These are phyloP conservation scores for Astragalus glycyphyllos DNA, from an alignment of 306 rosid genomes.

Conservation along the genomic window DNA sequence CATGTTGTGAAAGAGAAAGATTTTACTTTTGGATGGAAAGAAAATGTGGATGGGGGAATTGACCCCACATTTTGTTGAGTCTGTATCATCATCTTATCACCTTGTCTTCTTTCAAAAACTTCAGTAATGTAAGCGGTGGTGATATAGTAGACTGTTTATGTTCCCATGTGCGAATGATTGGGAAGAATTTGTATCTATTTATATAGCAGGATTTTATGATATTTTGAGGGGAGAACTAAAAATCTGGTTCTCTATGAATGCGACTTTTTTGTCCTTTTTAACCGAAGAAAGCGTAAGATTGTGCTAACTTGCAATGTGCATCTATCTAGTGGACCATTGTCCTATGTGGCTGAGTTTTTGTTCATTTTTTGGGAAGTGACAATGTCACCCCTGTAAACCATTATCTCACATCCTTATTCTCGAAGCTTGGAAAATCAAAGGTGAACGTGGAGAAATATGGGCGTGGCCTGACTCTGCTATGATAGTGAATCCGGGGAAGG, in stretches of 20 bases:
- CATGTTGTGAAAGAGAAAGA: slow-evolving; percentile 4
- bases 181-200: slow-evolving; percentile 29
- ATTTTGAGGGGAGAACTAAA: slow-evolving; percentile 36
- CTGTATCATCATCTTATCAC: slow-evolving; percentile 10
- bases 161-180: slow-evolving; percentile 42
- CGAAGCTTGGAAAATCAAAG: not conserved
- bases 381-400: slow-evolving; percentile 23
- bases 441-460: not conserved
- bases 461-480: not conserved
- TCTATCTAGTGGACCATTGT: slow-evolving; percentile 38
- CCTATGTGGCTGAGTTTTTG: slow-evolving; percentile 40
- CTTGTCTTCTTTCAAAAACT: slow-evolving; percentile 9
- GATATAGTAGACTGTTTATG: slow-evolving; percentile 4
- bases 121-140: slow-evolving; percentile 2
- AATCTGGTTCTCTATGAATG: slow-evolving; percentile 38
- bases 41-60: slow-evolving; percentile 4
- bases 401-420: not conserved
- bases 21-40: not conserved
- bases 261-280: slow-evolving; percentile 30
- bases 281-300: not conserved
- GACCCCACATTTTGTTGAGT: slow-evolving; percentile 16
- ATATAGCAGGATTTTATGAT: slow-evolving; percentile 6
- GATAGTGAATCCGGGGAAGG: not conserved
- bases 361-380: slow-evolving; percentile 9
- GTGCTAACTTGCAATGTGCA: slow-evolving; percentile 28